Conservation (phyloP, 148 eudicot genomes). For the Amaranthus cruentus region DNA sequence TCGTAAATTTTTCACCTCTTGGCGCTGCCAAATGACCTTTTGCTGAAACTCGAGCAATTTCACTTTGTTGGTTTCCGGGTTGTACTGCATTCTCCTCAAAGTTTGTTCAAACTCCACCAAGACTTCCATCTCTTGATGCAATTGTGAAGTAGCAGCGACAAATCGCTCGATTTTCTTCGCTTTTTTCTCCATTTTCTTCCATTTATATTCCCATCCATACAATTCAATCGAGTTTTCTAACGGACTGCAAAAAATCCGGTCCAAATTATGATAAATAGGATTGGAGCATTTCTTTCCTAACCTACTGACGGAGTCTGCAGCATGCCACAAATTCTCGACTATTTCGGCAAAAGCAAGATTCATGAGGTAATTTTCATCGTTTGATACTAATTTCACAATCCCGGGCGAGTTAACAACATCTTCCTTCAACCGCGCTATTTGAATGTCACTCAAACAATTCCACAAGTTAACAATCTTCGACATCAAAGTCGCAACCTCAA, state of each 20-base stretch:
- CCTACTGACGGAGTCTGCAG: constrained; percentile 45
- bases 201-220: constrained; percentile 68
- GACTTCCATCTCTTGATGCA: constrained; percentile 79
- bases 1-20: constrained; percentile 67
- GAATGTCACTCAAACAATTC: constrained; percentile 58
- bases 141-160: constrained; percentile 56
- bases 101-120: constrained; percentile 79
- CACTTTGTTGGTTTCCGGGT: constrained; percentile 36
- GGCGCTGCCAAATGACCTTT: constrained; percentile 79
- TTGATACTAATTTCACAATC: constrained; percentile 62
- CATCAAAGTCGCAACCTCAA: constrained; percentile 78
- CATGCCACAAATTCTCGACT: constrained; percentile 46
- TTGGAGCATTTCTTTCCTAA: constrained; percentile 70
- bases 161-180: constrained; percentile 80
- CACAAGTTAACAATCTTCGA: constrained; percentile 66
- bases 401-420: constrained; percentile 64
- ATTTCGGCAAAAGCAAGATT: constrained; percentile 75
- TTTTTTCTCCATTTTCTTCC: constrained; percentile 81
- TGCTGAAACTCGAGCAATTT: constrained; percentile 75
- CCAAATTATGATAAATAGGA: constrained; percentile 60
- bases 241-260: constrained; percentile 44
- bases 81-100: constrained; percentile 63
- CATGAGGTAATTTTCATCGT: constrained; percentile 71
- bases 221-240: constrained; percentile 41
- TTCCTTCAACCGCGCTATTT: constrained; percentile 53